Evolutionary conservation across 768 basidiomycete species (phyloP).

Genomic region (Lanmaoa pseudosensibilis): DNA sequence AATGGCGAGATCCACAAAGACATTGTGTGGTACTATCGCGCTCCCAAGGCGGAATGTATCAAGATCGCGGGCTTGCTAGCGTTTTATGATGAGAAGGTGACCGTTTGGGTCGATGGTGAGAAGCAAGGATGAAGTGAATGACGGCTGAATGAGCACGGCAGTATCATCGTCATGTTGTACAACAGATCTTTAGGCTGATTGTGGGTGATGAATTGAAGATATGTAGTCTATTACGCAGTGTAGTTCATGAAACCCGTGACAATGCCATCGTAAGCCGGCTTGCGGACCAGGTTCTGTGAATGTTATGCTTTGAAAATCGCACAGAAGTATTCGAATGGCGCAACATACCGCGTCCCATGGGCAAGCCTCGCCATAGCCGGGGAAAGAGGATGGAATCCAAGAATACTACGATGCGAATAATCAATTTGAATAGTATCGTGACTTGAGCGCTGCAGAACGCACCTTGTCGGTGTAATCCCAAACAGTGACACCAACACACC

Average conservation of each 20-base stretch:
- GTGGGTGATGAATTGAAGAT: background rate
- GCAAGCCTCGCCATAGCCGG: constrained; percentile 14
- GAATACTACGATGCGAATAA: constrained; percentile 9
- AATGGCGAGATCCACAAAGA: constrained; percentile 45
- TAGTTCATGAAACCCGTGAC: constrained; percentile 5
- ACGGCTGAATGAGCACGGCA: background rate
- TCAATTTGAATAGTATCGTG: constrained; percentile 18
- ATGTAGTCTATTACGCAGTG: background rate
- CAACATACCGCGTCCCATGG: constrained; percentile 18
- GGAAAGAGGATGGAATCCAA: constrained; percentile 13
- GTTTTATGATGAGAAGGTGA: constrained; percentile 68
- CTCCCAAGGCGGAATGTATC: constrained; percentile 50
- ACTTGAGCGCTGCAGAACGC: background rate
- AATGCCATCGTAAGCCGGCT: constrained; percentile 19
- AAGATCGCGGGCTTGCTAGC: constrained; percentile 52
- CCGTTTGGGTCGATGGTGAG: constrained; percentile 61
- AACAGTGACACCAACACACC: constrained; percentile 39
- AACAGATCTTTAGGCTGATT: background rate
- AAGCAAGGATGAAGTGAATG: constrained; percentile 43
- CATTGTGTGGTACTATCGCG: constrained; percentile 65
- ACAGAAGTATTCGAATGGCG: background rate
- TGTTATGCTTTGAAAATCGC: background rate
- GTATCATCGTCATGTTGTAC: constrained; percentile 2
- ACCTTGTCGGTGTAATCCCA: constrained; percentile 45
- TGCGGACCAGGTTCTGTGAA: constrained; percentile 14